Evolutionary conservation across 2,329 filamentous ascomycete species (phyloP).

Genomic region (Hypoxylon sp.): DNA sequence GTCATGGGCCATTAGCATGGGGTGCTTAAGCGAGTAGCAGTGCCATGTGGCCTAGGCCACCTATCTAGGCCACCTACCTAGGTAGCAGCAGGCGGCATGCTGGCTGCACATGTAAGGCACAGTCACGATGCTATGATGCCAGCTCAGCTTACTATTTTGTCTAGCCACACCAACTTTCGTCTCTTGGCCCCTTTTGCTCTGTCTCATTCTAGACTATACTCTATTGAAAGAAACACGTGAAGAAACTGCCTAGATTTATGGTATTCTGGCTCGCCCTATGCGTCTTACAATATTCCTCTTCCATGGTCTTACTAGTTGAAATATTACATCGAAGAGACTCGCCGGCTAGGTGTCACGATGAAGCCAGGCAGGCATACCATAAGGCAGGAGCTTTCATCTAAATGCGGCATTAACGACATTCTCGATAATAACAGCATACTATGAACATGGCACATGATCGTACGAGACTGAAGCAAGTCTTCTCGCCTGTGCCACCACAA

Average conservation of each 20-base stretch:
- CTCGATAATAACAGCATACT: slow-evolving; percentile 1
- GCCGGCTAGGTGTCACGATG: too few relatives aligned
- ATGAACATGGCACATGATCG: slow-evolving; percentile 1
- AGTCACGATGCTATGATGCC: slow-evolving; percentile 13
- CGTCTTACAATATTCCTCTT: neutral
- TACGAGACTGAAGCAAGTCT: slow-evolving; percentile 12
- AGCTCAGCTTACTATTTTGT: slow-evolving; percentile 6
- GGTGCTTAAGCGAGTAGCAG: slow-evolving; percentile 22
- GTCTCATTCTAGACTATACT: slow-evolving; percentile 19
- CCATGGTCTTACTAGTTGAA: too few relatives aligned
- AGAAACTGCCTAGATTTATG: neutral
- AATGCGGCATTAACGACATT: neutral
- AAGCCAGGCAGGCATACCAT: slow-evolving; percentile 1
- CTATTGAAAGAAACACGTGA: slow-evolving; percentile 5
- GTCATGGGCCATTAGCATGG: slow-evolving; percentile 10
- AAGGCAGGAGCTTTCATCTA: slow-evolving; percentile 15
- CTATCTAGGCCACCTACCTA: neutral
- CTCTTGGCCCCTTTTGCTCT: slow-evolving; percentile 11
- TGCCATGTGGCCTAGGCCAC: slow-evolving; percentile 19
- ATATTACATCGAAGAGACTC: too few relatives aligned
- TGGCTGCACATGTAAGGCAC: slow-evolving; percentile 23
- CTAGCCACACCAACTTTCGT: neutral
- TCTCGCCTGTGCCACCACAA: slow-evolving; percentile 22
- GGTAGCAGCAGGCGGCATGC: slow-evolving; percentile 16
- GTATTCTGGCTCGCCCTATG: neutral